Base-by-base conservation (phyloP, 208 protist genomes). In the Histomonas meleagridis region DNA sequence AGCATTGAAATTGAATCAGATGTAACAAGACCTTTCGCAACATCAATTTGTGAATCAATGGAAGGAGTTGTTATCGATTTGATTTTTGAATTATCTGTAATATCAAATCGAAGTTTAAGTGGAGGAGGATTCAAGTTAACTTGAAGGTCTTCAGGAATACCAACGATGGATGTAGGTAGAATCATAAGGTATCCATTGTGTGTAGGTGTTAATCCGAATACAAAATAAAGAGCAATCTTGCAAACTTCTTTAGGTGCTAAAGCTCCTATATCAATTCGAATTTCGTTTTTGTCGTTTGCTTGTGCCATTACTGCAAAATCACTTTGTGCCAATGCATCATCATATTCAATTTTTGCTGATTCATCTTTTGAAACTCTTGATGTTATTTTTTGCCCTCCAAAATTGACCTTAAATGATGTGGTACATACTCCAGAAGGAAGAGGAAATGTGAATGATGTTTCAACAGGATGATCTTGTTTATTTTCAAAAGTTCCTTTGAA, bases 401-500 rank as follows among this genome's bases (percentile, higher is more conserved):
- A 81, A 32, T 81, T 23, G 3, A 81, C 35, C 7, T 81, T 43
- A 81, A 81, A 81, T 28, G 48, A 10, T 51, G 70, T 81, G 32
- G 70, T 10, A 43, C n/a, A 32, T n/a, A 81, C 70, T 23, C 70
- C 70, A n/a, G 12, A 0, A 1, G 70, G 70, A 9, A 81, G 43
- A 32, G 70, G 70, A 23, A 51, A 81, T 12, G 70, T 51, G 28
- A 81, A 81, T 32, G n/a, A 46, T 28, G 35, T 81, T 51, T 81
- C 70, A 21, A 81, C 51, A 32, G 70, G 70, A 81, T 48, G 3
- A 51, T 81, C 70, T 4, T 10, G 7, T 81, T 81, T 81, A 81
- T 81, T 81, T 81, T 81, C 70, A 23, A 81, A 81, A 16, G 35
- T 46, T 14, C 26, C 70, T 81, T 81, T 81, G 43, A 81, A 81